These are phyloP conservation scores for Salvia miltiorrhiza DNA, from an alignment of 257 asterid species.

Conservation along the genomic window DNA sequence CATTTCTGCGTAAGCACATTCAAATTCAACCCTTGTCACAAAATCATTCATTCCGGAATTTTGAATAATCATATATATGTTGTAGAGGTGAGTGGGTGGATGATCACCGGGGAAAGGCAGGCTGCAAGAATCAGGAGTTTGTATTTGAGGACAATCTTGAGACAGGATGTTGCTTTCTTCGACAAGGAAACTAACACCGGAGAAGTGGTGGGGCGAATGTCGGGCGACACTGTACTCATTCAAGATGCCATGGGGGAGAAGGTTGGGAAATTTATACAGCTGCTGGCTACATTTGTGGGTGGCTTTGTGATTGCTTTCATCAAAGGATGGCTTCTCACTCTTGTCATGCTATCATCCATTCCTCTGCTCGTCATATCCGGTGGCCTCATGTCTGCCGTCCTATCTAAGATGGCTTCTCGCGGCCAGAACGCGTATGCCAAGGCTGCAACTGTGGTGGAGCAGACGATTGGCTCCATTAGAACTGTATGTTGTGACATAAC, in stretches of 20 bases:
- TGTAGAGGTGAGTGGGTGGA: constrained; percentile 75
- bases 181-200: constrained; percentile 75
- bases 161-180: constrained; percentile 78
- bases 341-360: constrained; percentile 56
- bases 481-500: constrained; percentile 36
- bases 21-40: too few relatives aligned
- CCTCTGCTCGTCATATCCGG: constrained; percentile 53
- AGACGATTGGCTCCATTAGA: constrained; percentile 62
- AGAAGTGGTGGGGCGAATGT: constrained; percentile 61
- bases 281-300: constrained; percentile 54
- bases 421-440: constrained; percentile 59
- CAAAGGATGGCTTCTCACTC: constrained; percentile 72
- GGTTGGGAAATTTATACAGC: constrained; percentile 68
- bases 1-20: constrained; percentile 54
- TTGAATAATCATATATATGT: not conserved
- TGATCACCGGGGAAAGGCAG: constrained; percentile 87
- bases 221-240: constrained; percentile 71
- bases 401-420: constrained; percentile 48
- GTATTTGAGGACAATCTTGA: constrained; percentile 55
- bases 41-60: too few relatives aligned
- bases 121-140: constrained; percentile 59
- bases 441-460: constrained; percentile 62
- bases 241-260: constrained; percentile 87
- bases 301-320: constrained; percentile 60
- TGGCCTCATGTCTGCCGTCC: constrained; percentile 34